Evolutionary conservation across 2,329 filamentous ascomycete genomes (phyloP), one percentile per base, ranked within the genome.

Genomic region (Ophiosphaerella narmari): DNA sequence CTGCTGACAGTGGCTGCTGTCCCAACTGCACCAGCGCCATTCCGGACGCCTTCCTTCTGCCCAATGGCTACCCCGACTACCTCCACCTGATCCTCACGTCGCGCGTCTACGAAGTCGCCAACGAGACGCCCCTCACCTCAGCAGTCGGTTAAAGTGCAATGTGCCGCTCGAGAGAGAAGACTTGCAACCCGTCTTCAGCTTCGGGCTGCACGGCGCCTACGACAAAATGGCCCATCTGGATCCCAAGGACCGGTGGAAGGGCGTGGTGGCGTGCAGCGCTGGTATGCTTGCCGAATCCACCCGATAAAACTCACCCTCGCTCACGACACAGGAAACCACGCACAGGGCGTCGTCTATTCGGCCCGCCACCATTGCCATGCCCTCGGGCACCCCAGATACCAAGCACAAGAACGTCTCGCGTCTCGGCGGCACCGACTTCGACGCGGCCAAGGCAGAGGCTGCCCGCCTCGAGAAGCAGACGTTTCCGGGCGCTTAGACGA

Each of bases 211-310:
- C 58, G 94, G 92, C 33, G 94, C 94, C 39, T 97, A 99, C 79
- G 99, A 99, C 78, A 99, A 97, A 77, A 99, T 99, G 92, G 93
- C 94, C 43, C 93, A 99, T 77, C 79, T 99, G 54, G 86, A 89
- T 62, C 82, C 83, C 1, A 83, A 87, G 52, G 82, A 89, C 68
- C 86, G 91, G 68, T 99, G 93, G 93, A 94, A 92, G 69, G 94
- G 94, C 46, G 94, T 99, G 18, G 87, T 97, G 55, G 93, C 91
- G 65, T 97, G 92, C 78, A 97, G 93, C 41, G 94, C n/a, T n/a
- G n/a, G n/a, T n/a, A n/a, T n/a, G n/a, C n/a, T n/a, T n/a, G n/a
- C n/a, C n/a, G n/a, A n/a, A n/a, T n/a, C n/a, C n/a, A n/a, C n/a
- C n/a, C n/a, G n/a, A n/a, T n/a, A n/a, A n/a, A n/a, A n/a, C n/a